These are phyloP conservation scores for Penicillium canariense DNA, from an alignment of 495 filamentous ascomycete genomes.

Conservation along the genomic window DNA sequence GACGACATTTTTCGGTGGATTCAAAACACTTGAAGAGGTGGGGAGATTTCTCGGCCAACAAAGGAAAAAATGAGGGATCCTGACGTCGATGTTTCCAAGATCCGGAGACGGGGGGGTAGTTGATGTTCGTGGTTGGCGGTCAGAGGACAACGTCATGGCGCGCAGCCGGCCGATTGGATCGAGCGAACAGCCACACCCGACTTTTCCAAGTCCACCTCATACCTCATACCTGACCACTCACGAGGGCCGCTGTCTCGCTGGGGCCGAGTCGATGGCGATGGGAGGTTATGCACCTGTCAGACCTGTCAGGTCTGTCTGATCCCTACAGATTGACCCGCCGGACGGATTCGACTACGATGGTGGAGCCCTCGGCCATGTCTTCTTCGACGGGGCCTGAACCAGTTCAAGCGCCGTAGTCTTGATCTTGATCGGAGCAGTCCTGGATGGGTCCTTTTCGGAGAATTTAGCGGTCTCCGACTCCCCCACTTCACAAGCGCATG, in stretches of 20 bases:
- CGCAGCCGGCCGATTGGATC: slow-evolving; percentile 17
- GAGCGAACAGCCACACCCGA: slow-evolving; percentile 15
- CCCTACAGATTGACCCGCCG: too few relatives aligned
- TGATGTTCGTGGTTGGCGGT: slow-evolving; percentile 20
- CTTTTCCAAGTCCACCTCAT: background rate
- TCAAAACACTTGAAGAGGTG: background rate
- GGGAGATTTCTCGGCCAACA: background rate
- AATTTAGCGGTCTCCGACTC: background rate
- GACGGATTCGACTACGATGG: too few relatives aligned
- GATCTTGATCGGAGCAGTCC: background rate
- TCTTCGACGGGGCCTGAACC: too few relatives aligned
- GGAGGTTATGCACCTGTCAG: too few relatives aligned
- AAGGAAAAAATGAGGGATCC: background rate
- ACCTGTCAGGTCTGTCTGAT: too few relatives aligned
- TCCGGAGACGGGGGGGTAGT: background rate
- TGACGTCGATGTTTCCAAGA: slow-evolving; percentile 5
- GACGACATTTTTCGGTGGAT: slow-evolving; percentile 26
- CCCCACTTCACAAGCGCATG: background rate
- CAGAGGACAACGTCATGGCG: slow-evolving; percentile 28
- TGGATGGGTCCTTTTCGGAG: background rate
- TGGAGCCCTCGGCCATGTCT: too few relatives aligned
- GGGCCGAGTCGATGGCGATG: too few relatives aligned
- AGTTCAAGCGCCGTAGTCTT: too few relatives aligned
- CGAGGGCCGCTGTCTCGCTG: too few relatives aligned
- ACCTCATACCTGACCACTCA: too few relatives aligned